phyloP scores from a whole-genome alignment of 495 filamentous ascomycete genomes.

The Evernia prunastri region DNA sequence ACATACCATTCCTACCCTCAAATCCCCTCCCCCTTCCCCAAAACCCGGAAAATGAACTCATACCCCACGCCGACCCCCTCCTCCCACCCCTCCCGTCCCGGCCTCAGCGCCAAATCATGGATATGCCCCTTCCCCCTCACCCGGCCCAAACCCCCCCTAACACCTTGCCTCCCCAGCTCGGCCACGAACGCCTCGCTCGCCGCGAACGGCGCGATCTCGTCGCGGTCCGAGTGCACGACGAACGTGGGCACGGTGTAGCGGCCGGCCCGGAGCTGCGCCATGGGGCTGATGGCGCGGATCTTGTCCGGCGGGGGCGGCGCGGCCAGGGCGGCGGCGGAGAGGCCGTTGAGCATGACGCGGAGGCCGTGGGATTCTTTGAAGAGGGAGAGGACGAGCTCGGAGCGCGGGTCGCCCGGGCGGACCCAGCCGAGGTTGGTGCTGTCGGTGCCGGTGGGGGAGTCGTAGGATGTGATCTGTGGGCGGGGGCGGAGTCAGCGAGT shows the following conservation, averaged over 20 bases:
- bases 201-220: conserved; percentile 38
- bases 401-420: conserved; percentile 29
- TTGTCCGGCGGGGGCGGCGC: conserved; percentile 19
- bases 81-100: conserved; percentile 29
- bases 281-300: conserved; percentile 28
- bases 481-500: neutral
- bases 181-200: conserved; percentile 26
- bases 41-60: conserved; percentile 18
- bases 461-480: conserved; percentile 11
- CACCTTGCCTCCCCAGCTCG: conserved; percentile 26
- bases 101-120: conserved; percentile 27
- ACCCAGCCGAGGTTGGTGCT: conserved; percentile 21
- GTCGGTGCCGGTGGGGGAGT: conserved; percentile 14
- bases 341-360: conserved; percentile 29
- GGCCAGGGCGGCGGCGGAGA: conserved; percentile 12
- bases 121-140: conserved; percentile 29
- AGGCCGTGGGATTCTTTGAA: conserved; percentile 32
- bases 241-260: conserved; percentile 38
- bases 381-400: conserved; percentile 32
- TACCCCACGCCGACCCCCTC: conserved; percentile 27
- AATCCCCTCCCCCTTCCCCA: neutral
- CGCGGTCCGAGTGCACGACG: conserved; percentile 38
- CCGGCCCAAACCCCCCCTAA: conserved; percentile 22
- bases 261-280: conserved; percentile 32
- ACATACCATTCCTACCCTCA: no score